Percentiles rank a stretch among this genome's conserved stretches.
These are phyloP conservation scores for Ichthyophthirius multifiliis DNA, from an alignment of 169 alveolate species.

Conservation along the genomic window DNA sequence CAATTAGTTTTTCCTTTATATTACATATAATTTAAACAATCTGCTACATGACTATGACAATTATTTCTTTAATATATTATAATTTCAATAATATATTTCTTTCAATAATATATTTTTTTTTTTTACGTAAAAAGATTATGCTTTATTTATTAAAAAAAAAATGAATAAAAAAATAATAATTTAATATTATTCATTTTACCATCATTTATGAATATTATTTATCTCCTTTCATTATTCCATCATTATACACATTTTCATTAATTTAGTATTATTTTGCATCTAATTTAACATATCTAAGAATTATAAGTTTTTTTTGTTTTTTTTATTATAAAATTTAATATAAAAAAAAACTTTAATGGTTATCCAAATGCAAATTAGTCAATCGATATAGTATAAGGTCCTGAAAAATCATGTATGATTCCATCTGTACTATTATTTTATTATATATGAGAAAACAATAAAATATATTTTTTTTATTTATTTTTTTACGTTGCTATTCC, in stretches of 20 bases:
- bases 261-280: conserved; percentile 10
- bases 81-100: neutral
- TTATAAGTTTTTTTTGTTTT: neutral
- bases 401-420: conserved; percentile 82
- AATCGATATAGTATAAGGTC: conserved; percentile 72
- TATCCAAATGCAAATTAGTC: conserved; percentile 84
- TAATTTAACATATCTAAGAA: conserved; percentile 38
- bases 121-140: neutral
- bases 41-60: conserved; percentile 83
- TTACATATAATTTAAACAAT: conserved; percentile 61
- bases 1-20: conserved; percentile 67
- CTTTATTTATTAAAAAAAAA: neutral
- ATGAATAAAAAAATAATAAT: conserved; percentile 48
- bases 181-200: conserved; percentile 1
- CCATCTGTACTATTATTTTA: conserved; percentile 60
- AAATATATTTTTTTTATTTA: neutral
- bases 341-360: conserved; percentile 57
- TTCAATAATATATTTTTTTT: neutral
- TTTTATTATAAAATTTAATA: no score
- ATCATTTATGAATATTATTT: conserved; percentile 30
- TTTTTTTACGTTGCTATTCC: conserved; percentile 64
- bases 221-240: conserved; percentile 49
- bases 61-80: conserved; percentile 54
- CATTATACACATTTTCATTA: conserved; percentile 43
- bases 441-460: neutral